Base-by-base conservation (phyloP, 225 moss, liverwort and hornwort species). In the Takakia lepidozioides region DNA sequence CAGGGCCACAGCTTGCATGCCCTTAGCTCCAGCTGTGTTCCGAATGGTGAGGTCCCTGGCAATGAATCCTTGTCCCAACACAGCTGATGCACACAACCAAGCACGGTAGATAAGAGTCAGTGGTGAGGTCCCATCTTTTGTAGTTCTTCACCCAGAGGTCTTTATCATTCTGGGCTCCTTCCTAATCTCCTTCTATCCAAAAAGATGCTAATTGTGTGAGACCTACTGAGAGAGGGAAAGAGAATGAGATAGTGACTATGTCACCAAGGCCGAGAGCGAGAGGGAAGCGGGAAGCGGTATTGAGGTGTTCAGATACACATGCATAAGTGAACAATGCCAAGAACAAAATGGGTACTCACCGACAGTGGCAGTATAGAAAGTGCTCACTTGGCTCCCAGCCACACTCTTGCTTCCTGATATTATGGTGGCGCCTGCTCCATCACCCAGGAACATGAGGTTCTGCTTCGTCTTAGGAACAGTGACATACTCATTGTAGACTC, bases 1-100 rank as follows among this genome's bases (percentile, higher is more conserved):
- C 19, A 89, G 46, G 3, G 93, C 93, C 43, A 95, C 93, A 32
- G 93, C 93, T 65, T 95, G 93, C 23, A 84, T 69, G 20, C 89
- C 89, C 1, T 10, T 56, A 15, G 86, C 8, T 21, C 93, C 93
- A 3, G 93, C 93, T 11, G 89, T 95, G 70, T 95, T 95, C 54
- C 61, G 72, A 32, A 95, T 84, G 8, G 86, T 83, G 69, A 95
- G 74, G 60, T 72, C 72, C 27, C 63, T 81, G 19, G 51, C 74
- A 8, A 95, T 62, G 52, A 89, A 89, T 38, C 90, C 81, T 18
- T 67, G 56, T 25, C 74, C 74, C 21, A 62, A 56, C 52, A 95
- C 80, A 54, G 78, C 93, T n/a, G n/a, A n/a, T 89, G 81, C 66
- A 68, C 38, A 23, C 29, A 1, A 28, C 54, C 29, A 23, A 36